Base-by-base conservation (phyloP, 2,329 filamentous ascomycete genomes). In the Alternaria longipes region DNA sequence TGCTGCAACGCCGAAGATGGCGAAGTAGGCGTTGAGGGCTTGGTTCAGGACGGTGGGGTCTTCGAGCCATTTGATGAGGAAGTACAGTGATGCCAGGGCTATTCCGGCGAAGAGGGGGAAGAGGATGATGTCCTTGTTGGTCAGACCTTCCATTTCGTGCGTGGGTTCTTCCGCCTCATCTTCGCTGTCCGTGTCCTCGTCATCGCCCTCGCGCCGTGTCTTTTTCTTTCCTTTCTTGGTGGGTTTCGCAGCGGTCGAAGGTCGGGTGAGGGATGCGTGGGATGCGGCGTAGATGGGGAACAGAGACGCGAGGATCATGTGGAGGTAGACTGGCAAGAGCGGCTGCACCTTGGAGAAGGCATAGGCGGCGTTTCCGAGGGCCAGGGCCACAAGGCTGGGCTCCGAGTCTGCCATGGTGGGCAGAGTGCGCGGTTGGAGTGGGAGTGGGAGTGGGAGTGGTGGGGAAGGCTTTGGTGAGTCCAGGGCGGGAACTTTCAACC, bases 21-120 rank as follows among this genome's bases (percentile, higher is more conserved):
- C 91, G 80, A 97, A 94, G 82, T 98, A 97, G 73, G 86, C 88
- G 40, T 91, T 90, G 22, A 98, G 82, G 40, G 96, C 86, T 78
- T 90, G 91, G 81, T 94, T 97, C 71, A 98, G 81, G 22, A 96
- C 82, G 11, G 89, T 84, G 1, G 93, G 90, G 72, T 97, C 92
- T 66, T 94, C 84, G 56, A 97, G 86, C 86, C 90, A 95, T 77
- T 96, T 93, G 74, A 98, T 93, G 61, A 97, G 83, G 70, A 94
- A 90, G 81, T 98, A 98, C 12, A 98, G 84, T 5, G 88, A 88
- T 42, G 89, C 85, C 8, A 98, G 86, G 1, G 90, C 88, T 9
- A 83, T 73, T 2, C 89, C 92, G 6, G 93, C 94, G 56, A 93
- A 83, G 32, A 97, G 69, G 2, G 94, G 95, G 65, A 97, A 91